phyloP scores from a whole-genome alignment of 2,329 filamentous ascomycete genomes.

The Monosporascus sp. region DNA sequence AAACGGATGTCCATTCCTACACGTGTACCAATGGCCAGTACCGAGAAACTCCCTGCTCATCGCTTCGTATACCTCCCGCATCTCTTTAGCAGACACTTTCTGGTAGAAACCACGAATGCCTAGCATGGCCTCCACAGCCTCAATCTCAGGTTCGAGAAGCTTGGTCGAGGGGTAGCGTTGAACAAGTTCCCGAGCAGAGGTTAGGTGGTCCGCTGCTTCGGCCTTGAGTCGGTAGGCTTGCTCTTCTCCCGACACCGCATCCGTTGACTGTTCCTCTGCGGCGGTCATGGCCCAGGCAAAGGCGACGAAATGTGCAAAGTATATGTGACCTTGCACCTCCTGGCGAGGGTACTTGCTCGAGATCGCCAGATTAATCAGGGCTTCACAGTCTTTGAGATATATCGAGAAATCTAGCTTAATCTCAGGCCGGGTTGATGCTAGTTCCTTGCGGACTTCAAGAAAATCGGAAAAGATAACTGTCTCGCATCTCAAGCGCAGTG shows the following conservation, averaged over 20 bases:
- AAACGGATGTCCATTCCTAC: slow-evolving; percentile 53
- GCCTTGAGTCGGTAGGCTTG: slow-evolving; percentile 4
- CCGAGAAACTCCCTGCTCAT: slow-evolving; percentile 46
- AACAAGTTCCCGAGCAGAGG: slow-evolving; percentile 9
- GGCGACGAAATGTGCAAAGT: slow-evolving; percentile 41
- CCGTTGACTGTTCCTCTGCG: neutral
- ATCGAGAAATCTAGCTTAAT: slow-evolving; percentile 21
- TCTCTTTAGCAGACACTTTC: slow-evolving; percentile 44
- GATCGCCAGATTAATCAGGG: slow-evolving; percentile 34
- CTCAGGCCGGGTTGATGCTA: slow-evolving; percentile 1
- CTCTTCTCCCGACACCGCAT: neutral
- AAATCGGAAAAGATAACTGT: slow-evolving; percentile 40
- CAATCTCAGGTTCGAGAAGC: slow-evolving; percentile 38
- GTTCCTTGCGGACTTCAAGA: slow-evolving; percentile 8
- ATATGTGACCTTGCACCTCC: slow-evolving; percentile 46
- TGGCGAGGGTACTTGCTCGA: slow-evolving; percentile 32
- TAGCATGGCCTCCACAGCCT: slow-evolving; percentile 41
- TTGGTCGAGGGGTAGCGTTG: slow-evolving; percentile 20
- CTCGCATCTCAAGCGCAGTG: slow-evolving; percentile 45
- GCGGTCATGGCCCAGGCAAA: slow-evolving; percentile 29
- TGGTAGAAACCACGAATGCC: slow-evolving; percentile 41
- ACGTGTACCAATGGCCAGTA: slow-evolving; percentile 59
- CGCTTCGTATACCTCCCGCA: slow-evolving; percentile 42
- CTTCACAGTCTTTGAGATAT: slow-evolving; percentile 33
- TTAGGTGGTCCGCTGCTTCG: slow-evolving; percentile 8